Base-by-base conservation (phyloP, 495 filamentous ascomycete genomes). In the Aspergillus bertholletiae region DNA sequence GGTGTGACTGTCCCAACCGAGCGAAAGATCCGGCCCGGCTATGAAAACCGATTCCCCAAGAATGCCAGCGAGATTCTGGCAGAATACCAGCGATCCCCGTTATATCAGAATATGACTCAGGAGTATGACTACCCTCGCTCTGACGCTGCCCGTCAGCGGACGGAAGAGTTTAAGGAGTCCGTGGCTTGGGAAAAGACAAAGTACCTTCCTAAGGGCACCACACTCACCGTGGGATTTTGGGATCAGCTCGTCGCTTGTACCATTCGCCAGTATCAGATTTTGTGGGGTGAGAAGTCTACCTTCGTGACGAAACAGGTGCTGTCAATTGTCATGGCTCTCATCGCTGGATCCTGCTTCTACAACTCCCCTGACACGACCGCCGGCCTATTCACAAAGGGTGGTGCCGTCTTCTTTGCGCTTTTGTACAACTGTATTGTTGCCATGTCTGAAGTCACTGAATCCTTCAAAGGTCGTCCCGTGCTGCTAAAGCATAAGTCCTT, bases 401-500 rank as follows among this genome's bases (percentile, higher is more conserved):
- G 80, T 56, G 81, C 75, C 12, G 63, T 82, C n/a, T 92, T 92
- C 75, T 89, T 92, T 70, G 80, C 84, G 32, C 62, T 92, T 8
- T 70, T 93, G 21, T 91, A 90, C 71, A 87, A 90, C 62, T 82
- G 83, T 57, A 72, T 92, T 54, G 72, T 90, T 5, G 83, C 89
- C 24, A 75, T 92, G 53, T 78, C 85, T 1, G 89, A 92, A 61
- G 76, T 90, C 3, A 88, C 82, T 20, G 77, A 85, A 26, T 85
- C 87, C 0, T 90, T 90, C 63, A 74, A 75, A 17, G 81, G 82
- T 2, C 80, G 88, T 7, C 88, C 84, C 1, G 85, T 94, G 32
- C 66, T 92, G 24, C 75, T 87, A 48, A 90, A 91, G 56, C 89
- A 93, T 64, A 87, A 88, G 63, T 71, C 74, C 28, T 91, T 89